Conservation (phyloP, 2,329 filamentous ascomycete genomes). For the Clarireedia monteithiana region DNA sequence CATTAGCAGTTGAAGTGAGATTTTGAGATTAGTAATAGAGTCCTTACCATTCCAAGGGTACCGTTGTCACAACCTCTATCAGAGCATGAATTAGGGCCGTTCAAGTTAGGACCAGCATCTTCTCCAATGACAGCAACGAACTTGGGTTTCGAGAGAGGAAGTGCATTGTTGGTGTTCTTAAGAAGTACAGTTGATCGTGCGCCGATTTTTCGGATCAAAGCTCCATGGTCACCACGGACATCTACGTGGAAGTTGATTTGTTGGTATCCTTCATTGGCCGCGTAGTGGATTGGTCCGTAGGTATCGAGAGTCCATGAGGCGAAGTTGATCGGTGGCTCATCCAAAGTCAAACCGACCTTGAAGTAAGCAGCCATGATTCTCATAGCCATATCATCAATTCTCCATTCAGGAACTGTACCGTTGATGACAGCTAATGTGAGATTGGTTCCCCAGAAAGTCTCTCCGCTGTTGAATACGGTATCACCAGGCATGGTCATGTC, state of each 20-base stretch:
- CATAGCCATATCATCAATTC: constrained; percentile 86
- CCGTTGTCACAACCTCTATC: constrained; percentile 56
- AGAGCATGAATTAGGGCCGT: constrained; percentile 40
- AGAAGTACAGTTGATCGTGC: constrained; percentile 79
- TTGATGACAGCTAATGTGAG: constrained; percentile 83
- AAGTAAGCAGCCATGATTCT: constrained; percentile 69
- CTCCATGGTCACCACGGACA: constrained; percentile 68
- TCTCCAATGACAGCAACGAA: constrained; percentile 73
- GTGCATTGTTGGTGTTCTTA: constrained; percentile 66
- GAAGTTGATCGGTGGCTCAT: constrained; percentile 60
- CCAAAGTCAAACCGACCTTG: constrained; percentile 52
- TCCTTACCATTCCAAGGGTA: constrained; percentile 53
- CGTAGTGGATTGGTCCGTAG: constrained; percentile 8
- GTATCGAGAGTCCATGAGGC: constrained; percentile 79
- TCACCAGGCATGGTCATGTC: constrained; percentile 92
- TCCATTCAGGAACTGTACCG: constrained; percentile 79
- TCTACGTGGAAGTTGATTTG: constrained; percentile 77
- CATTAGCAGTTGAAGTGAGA: not conserved
- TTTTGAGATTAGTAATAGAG: not conserved
- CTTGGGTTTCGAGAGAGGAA: constrained; percentile 74
- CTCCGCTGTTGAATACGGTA: constrained; percentile 63
- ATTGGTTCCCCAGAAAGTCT: constrained; percentile 67
- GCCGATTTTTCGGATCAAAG: constrained; percentile 66
- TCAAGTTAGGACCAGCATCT: constrained; percentile 67
- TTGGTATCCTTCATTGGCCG: constrained; percentile 52